Base-by-base conservation (phyloP, 306 rosid genomes). In the Citrullus mucosospermus region DNA sequence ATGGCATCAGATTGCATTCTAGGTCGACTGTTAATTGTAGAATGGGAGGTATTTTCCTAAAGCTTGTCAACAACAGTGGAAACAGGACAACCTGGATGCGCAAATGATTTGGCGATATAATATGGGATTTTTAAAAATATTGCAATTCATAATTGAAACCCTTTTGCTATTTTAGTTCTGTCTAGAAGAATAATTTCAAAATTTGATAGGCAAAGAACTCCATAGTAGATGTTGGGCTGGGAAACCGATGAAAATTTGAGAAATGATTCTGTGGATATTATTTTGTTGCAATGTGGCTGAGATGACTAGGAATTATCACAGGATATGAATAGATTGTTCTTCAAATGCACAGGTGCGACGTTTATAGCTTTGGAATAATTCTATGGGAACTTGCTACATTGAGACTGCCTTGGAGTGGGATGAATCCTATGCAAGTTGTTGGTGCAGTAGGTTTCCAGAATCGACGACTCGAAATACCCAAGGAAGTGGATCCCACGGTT, bases 371-470 rank as follows among this genome's bases (percentile, higher is more conserved):
- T 76, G 99, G 99, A 80, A 90, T 96, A 83, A 96, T 96, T 79
- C 87, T 96, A 73, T 96, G 98, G 97, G 99, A 96, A 91, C 96
- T 96, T 84, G 98, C 99, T 78, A 96, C 99, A 41, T 80, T 90
- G 48, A 91, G 88, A 81, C 82, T 89, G 89, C 99, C 99, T 14
- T 96, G 99, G 99, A 90, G 80, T 71, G 99, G 97, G 81, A 96
- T 96, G 99, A 92, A 96, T 84, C 99, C 99, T 10, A 96, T 96
- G 99, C 99, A 96, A 87, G 99, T 96, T 73, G 99, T 96, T 55
- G 99, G 99, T 39, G 99, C 98, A 7, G 99, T 96, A 38, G 99
- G 99, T 77, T 96, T 96, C 85, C 99, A 92, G 88, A 88, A 90
- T 80, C 99, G 96, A 50, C 89, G 97, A 63, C 97, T 96, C 22